Base-by-base conservation (phyloP, 768 basidiomycete species). In the Psilocybe azurescens region DNA sequence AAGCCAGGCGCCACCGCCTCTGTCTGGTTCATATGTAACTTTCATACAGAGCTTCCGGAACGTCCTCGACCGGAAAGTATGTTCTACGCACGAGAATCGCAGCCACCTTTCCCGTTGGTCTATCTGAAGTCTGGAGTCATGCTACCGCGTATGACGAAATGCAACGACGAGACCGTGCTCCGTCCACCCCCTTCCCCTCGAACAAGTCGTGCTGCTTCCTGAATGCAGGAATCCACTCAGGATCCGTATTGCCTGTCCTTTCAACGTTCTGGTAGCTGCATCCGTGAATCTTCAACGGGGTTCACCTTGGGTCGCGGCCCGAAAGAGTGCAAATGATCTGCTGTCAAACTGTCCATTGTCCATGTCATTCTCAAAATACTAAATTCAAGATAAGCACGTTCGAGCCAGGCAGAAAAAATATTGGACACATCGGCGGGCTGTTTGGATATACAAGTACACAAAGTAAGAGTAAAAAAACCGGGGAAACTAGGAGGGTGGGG, bases 381-480 rank as follows among this genome's bases (percentile, higher is more conserved):
- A 47, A 16, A 47, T 47, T 28, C 10, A 11, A 30, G 48, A 50
- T 50, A 50, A 30, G 20, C 28, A 30, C 48, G 18, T 7, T 50
- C 48, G 7, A 30, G 20, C 11, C 48, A 24, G 6, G 28, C 48
- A 30, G 8, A 50, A 30, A 52, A 29, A n/a, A 52, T n/a, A 52
- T 13, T 13, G 51, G 51, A 29, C 24, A 32, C 30, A 44, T 44
- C 41, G 13, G 49, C 41, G 2, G n/a, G 41, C 14, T 61, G 49
- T 53, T 48, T 32, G 52, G 56, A 46, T 56, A 38, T 61, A 61
- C 44, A 49, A 53, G 50, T 62, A 58, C 58, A 58, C 18, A 56
- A 28, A 56, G 54, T 39, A 56, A 41, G 18, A 55, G 14, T 44
- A 24, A 56, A 44, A 13, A 44, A 44, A 44, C 7, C 30, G 53